Percentiles rank a stretch among this genome's conserved stretches.
Evolutionary conservation across 2,329 filamentous ascomycete species (phyloP).

Genomic region (Diplodia corticola): DNA sequence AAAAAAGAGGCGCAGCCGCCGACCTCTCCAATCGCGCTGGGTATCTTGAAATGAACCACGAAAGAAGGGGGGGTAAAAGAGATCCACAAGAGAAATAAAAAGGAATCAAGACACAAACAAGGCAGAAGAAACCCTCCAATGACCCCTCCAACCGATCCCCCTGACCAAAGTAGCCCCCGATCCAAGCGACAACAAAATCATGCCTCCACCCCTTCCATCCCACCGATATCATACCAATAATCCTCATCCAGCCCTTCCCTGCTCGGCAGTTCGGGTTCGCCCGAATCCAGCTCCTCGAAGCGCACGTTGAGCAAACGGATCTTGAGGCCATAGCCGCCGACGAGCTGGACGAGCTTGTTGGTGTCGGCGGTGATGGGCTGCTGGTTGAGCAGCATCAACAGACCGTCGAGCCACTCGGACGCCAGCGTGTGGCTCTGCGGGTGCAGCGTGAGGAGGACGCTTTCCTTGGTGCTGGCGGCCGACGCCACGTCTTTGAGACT

Average conservation of each 20-base stretch:
- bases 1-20: not conserved
- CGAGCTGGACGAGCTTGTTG: conserved; percentile 80
- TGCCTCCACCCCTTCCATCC: conserved; percentile 29
- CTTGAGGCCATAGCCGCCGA: conserved; percentile 88
- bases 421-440: conserved; percentile 79
- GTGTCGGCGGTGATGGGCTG: conserved; percentile 97
- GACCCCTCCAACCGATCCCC: not conserved
- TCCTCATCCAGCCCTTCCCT: conserved; percentile 86
- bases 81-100: not conserved
- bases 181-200: not conserved
- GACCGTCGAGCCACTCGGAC: conserved; percentile 93
- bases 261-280: conserved; percentile 73
- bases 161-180: not conserved
- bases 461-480: conserved; percentile 55
- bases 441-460: conserved; percentile 77
- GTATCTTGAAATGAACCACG: not conserved
- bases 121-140: not conserved
- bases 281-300: conserved; percentile 71
- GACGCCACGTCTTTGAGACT: not conserved
- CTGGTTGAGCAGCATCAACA: conserved; percentile 93
- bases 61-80: not conserved
- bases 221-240: conserved; percentile 76
- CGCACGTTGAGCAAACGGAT: conserved; percentile 89
- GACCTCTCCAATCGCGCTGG: not conserved
- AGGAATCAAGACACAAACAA: not conserved